These are phyloP conservation scores for Bipolaris zeicola DNA, from an alignment of 2,329 filamentous ascomycete genomes.

Conservation along the genomic window DNA sequence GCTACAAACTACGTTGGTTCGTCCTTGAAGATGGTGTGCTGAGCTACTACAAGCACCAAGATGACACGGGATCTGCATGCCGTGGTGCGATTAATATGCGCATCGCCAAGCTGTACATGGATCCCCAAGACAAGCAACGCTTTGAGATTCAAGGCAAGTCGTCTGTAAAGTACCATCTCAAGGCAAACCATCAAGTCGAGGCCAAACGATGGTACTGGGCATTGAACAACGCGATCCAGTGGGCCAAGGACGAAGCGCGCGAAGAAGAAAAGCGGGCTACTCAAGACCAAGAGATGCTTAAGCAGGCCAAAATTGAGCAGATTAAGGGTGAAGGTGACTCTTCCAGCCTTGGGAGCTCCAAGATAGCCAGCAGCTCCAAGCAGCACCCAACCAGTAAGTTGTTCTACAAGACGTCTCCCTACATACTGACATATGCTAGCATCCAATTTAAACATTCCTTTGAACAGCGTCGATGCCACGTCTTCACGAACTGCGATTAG, in stretches of 20 bases:
- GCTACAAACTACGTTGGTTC: constrained; percentile 97
- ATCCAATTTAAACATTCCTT: constrained; percentile 57
- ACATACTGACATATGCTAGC: constrained; percentile 21
- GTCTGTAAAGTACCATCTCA: constrained; percentile 96
- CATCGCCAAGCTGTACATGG: constrained; percentile 94
- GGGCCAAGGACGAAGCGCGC: constrained; percentile 94
- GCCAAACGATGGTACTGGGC: constrained; percentile 99
- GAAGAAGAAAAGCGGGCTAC: constrained; percentile 81
- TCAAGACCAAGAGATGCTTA: constrained; percentile 73
- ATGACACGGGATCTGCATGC: constrained; percentile 94
- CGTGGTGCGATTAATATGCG: constrained; percentile 99
- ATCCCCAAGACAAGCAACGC: constrained; percentile 93
- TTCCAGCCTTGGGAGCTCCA: constrained; percentile 45
- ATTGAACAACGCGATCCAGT: constrained; percentile 97
- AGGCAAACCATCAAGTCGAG: constrained; percentile 97
- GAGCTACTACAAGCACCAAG: constrained; percentile 99
- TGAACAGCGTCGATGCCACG: constrained; percentile 47
- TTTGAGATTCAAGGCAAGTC: constrained; percentile 99
- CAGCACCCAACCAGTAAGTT: constrained; percentile 40
- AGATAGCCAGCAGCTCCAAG: constrained; percentile 29
- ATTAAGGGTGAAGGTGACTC: constrained; percentile 53
- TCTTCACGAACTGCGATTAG: constrained; percentile 53
- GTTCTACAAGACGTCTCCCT: background rate
- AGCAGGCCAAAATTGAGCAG: constrained; percentile 79
- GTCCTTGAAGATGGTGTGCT: constrained; percentile 95